These are phyloP conservation scores for Cladosporium sp. DNA, from an alignment of 2,329 filamentous ascomycete species.

Conservation along the genomic window DNA sequence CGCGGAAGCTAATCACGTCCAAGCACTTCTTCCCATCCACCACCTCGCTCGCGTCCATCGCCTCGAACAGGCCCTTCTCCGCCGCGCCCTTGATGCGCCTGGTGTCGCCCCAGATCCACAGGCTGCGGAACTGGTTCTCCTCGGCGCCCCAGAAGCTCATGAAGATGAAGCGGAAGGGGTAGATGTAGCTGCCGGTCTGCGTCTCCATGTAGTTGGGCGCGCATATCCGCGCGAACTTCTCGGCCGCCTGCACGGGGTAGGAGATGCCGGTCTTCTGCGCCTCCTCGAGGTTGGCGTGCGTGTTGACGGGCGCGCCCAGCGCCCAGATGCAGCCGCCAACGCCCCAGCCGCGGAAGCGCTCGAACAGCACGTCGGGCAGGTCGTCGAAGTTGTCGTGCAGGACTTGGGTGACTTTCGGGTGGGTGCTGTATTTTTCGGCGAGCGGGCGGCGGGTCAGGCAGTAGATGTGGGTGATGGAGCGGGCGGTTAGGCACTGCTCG, in stretches of 20 bases:
- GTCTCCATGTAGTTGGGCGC: conserved; percentile 16
- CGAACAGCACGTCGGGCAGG: conserved; percentile 50
- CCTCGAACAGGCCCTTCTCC: conserved; percentile 38
- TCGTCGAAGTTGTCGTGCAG: conserved; percentile 53
- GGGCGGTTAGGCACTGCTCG: conserved; percentile 50
- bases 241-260: conserved; percentile 34
- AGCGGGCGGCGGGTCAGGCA: conserved; percentile 36
- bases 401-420: conserved; percentile 38
- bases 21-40: conserved; percentile 36
- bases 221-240: conserved; percentile 33
- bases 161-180: conserved; percentile 47
- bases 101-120: conserved; percentile 40
- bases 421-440: conserved; percentile 29
- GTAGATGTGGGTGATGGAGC: conserved; percentile 49
- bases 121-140: conserved; percentile 40
- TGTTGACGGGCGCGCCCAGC: conserved; percentile 28
- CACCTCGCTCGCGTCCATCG: conserved; percentile 31
- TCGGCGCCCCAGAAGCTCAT: conserved; percentile 42
- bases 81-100: conserved; percentile 40
- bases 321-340: conserved; percentile 51
- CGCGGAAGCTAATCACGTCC: conserved; percentile 36
- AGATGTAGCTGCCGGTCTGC: conserved; percentile 19
- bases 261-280: conserved; percentile 35
- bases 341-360: conserved; percentile 39
- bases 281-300: conserved; percentile 33